phyloP scores from a whole-genome alignment of 2,329 filamentous ascomycete genomes.

The Sporothrix pallida region DNA sequence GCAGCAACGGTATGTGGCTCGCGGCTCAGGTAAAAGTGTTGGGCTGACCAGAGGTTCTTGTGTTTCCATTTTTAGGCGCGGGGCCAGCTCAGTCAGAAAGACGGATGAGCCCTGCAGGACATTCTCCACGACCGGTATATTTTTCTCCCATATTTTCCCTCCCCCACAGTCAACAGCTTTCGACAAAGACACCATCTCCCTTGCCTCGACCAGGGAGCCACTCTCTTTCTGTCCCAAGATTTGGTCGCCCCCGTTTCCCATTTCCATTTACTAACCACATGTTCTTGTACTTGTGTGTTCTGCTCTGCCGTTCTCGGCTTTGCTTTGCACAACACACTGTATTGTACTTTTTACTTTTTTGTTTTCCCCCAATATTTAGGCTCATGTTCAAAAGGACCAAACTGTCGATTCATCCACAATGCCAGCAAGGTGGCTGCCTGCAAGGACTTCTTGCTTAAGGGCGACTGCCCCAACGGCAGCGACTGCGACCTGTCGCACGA shows the following conservation, averaged over 20 bases:
- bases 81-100: constrained; percentile 64
- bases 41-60: constrained; percentile 47
- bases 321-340: constrained; percentile 2
- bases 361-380: constrained; percentile 59
- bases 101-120: constrained; percentile 74
- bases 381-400: constrained; percentile 80
- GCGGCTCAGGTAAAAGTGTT: constrained; percentile 36
- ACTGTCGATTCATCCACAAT: constrained; percentile 83
- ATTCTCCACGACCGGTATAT: constrained; percentile 72
- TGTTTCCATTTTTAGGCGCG: constrained; percentile 52
- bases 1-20: constrained; percentile 71
- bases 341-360: neutral
- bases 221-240: neutral
- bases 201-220: neutral
- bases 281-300: constrained; percentile 8
- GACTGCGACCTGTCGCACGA: constrained; percentile 92
- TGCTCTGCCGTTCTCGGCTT: neutral
- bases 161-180: neutral
- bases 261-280: constrained; percentile 28
- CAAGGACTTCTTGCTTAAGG: constrained; percentile 82
- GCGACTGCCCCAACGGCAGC: constrained; percentile 76
- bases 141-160: constrained; percentile 42
- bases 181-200: neutral
- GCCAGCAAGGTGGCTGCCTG: constrained; percentile 86
- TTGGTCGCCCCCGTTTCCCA: neutral